Percentiles rank a stretch among this genome's conserved stretches.
These are phyloP conservation scores for Phytophthora ohioensis DNA, from an alignment of 352 stramenopile species.

Conservation along the genomic window DNA sequence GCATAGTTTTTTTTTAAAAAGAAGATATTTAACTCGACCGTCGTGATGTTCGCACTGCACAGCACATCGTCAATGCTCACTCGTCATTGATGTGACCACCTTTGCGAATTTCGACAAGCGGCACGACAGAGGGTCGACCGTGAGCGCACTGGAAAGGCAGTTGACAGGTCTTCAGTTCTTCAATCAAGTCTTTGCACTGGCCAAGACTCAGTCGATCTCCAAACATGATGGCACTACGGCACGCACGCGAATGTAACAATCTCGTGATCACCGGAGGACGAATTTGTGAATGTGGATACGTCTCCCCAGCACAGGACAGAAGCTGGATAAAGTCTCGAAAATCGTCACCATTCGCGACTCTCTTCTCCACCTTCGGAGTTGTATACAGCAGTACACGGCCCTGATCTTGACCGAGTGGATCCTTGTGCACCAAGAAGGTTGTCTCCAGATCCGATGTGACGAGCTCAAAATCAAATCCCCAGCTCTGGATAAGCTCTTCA, in stretches of 20 bases:
- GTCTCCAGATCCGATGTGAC: constrained; percentile 12
- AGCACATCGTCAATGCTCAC: not conserved
- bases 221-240: constrained; percentile 94
- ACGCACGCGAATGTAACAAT: constrained; percentile 89
- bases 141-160: constrained; percentile 94
- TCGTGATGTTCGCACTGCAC: no score
- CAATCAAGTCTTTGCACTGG: constrained; percentile 79
- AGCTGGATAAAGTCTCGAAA: constrained; percentile 90
- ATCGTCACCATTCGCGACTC: constrained; percentile 68
- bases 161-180: constrained; percentile 75
- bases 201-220: constrained; percentile 80
- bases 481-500: constrained; percentile 67
- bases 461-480: constrained; percentile 83
- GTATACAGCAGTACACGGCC: constrained; percentile 41
- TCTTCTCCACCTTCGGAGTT: constrained; percentile 79
- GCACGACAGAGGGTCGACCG: constrained; percentile 88
- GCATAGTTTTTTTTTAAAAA: no score
- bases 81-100: not conserved
- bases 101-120: constrained; percentile 73
- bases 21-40: no score
- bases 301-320: constrained; percentile 41
- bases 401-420: not conserved
- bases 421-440: not conserved
- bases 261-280: constrained; percentile 82
- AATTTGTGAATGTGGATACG: constrained; percentile 39